Evolutionary conservation across 768 basidiomycete genomes (phyloP).

Genomic region (Tulasnella sp.): DNA sequence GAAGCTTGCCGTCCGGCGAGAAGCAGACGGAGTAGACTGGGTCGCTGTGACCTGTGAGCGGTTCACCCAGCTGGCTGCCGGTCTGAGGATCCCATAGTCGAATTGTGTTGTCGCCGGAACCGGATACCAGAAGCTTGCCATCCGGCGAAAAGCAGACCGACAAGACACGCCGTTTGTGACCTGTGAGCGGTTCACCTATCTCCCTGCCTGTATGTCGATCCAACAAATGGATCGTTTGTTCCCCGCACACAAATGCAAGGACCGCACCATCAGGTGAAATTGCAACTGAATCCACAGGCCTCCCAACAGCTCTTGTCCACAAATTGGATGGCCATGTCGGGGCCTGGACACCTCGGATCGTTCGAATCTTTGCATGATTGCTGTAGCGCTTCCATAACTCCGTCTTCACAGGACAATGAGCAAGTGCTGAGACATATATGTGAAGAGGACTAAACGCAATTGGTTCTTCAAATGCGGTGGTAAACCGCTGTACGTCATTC

Average conservation of each 20-base stretch:
- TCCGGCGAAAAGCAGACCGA: background rate
- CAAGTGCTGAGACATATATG: background rate
- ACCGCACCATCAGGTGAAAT: background rate
- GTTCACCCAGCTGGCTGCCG: background rate
- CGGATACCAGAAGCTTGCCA: background rate
- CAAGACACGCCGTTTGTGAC: background rate
- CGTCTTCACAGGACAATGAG: background rate
- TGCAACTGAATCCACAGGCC: background rate
- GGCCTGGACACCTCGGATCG: background rate
- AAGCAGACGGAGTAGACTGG: too few relatives aligned
- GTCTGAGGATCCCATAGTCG: background rate
- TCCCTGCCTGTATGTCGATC: background rate
- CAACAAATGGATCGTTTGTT: background rate
- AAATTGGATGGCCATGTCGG: too few relatives aligned
- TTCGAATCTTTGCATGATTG: background rate
- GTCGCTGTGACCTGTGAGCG: too few relatives aligned
- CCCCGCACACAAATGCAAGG: background rate
- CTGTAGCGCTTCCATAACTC: background rate
- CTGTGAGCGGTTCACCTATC: background rate
- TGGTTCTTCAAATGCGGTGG: background rate
- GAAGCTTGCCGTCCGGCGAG: too few relatives aligned
- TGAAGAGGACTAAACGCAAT: background rate
- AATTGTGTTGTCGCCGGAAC: background rate
- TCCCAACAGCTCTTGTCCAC: background rate
- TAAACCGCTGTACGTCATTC: background rate